Conservation (phyloP, 441 rosid species). For the Croton setiger region DNA sequence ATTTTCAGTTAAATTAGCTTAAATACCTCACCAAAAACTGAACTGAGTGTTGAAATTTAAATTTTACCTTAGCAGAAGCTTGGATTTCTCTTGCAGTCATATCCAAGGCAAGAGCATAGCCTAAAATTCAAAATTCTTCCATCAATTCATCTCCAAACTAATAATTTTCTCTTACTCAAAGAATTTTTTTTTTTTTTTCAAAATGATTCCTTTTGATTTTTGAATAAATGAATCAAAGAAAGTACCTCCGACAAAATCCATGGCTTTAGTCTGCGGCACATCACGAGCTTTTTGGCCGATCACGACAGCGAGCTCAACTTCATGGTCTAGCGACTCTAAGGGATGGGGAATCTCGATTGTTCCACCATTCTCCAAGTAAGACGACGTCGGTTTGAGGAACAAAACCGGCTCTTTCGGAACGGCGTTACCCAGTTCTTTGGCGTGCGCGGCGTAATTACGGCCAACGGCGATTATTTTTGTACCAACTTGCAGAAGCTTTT, state of each 20-base stretch:
- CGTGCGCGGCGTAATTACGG: constrained; percentile 96
- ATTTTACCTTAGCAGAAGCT: constrained; percentile 71
- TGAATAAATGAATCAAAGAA: too few species aligned
- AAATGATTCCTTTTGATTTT: too few species aligned
- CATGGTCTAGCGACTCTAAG: constrained; percentile 68
- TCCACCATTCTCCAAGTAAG: constrained; percentile 79
- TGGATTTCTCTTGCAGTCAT: constrained; percentile 97
- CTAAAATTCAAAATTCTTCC: constrained; percentile 26
- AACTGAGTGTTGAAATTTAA: not conserved
- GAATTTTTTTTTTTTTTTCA: too few species aligned
- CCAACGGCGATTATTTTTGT: constrained; percentile 94
- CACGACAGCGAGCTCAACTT: constrained; percentile 92
- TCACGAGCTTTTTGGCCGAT: constrained; percentile 76
- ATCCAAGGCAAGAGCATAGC: constrained; percentile 92
- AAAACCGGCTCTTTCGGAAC: constrained; percentile 92
- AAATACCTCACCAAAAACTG: not conserved
- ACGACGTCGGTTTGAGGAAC: constrained; percentile 93
- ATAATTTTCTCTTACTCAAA: too few species aligned
- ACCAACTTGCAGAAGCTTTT: constrained; percentile 59
- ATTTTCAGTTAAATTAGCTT: not conserved
- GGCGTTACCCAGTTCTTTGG: constrained; percentile 96
- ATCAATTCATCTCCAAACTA: not conserved
- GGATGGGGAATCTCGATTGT: constrained; percentile 85
- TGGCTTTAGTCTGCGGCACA: constrained; percentile 65
- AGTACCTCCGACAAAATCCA: constrained; percentile 52